Evolutionary conservation across 1,139 yeast genomes (phyloP), one percentile per base, ranked within the genome.

Genomic region (Candida buenavistaensis): DNA sequence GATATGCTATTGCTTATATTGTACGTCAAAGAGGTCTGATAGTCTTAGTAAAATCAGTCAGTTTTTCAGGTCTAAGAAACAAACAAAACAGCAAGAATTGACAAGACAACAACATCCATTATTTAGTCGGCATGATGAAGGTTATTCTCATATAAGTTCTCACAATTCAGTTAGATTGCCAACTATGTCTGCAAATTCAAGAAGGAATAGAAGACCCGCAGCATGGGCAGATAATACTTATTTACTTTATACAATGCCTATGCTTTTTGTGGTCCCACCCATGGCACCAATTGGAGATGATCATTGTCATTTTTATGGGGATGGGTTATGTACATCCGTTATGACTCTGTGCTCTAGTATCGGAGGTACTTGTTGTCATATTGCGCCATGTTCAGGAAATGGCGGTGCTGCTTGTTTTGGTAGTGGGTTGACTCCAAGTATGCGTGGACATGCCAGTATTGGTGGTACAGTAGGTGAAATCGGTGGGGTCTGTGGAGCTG

Each of bases 1-100:
- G 3, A 31, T 45, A 11, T 51, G 55, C 30, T 41, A 36, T 27
- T 51, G 55, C 33, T 29, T 32, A 14, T 39, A 34, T 16, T 51
- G 55, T 35, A 33, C 28, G 7, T 19, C 31, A 11, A 14, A 25
- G n/a, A 19, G 33, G 21, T 19, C 28, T 3, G 33, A 25, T 13
- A 23, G 28, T 30, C 24, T 23, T n/a, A 13, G 16, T 14, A 23
- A 23, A 24, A 16, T 30, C 17, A 30, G 23, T 8, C 16, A 23
- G 9, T 24, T 30, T 13, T 30, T 30, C 28, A 30, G 23, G 15
- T 14, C 28, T 4, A 30, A 19, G 16, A 30, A 30, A 26, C 11
- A 9, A 22, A 22, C 11, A 5, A 9, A 24, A 30, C 12, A 30
- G 19, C 16, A 17, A 12, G 24, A 21, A 23, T 16, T n/a, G 6